These are phyloP conservation scores for Phytopythium chamaehyphon DNA, from an alignment of 352 stramenopile genomes.

Conservation along the genomic window DNA sequence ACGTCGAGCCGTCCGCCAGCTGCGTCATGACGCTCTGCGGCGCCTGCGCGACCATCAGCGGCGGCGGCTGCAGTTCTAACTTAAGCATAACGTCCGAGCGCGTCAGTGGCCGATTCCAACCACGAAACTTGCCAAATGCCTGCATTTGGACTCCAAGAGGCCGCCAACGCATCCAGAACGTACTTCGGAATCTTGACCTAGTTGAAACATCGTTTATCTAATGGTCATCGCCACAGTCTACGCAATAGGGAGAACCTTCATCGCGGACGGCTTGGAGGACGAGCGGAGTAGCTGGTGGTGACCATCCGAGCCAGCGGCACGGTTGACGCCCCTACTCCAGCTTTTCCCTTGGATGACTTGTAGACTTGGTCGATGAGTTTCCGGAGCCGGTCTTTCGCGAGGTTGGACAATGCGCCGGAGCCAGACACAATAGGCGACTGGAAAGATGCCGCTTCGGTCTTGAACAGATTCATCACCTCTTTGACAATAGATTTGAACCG, in stretches of 20 bases:
- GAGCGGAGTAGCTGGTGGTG: too few species aligned
- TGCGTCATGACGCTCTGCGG: constrained; percentile 47
- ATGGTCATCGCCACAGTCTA: too few species aligned
- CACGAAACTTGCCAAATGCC: neutral
- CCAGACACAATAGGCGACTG: constrained; percentile 46
- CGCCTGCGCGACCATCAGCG: constrained; percentile 24
- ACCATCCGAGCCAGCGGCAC: too few species aligned
- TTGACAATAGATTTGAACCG: constrained; percentile 80
- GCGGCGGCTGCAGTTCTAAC: constrained; percentile 49
- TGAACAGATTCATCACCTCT: constrained; percentile 56
- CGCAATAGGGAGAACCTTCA: too few species aligned
- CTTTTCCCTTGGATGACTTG: constrained; percentile 27
- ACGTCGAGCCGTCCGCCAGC: constrained; percentile 48
- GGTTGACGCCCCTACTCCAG: neutral
- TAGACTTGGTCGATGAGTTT: constrained; percentile 71
- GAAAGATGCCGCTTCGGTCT: constrained; percentile 47
- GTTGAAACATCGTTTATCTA: too few species aligned
- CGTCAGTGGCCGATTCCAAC: neutral
- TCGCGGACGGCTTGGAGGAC: too few species aligned
- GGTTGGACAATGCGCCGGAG: constrained; percentile 37
- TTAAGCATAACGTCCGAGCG: constrained; percentile 40
- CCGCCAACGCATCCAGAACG: too few species aligned
- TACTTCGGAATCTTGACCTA: too few species aligned
- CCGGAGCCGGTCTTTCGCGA: constrained; percentile 68
- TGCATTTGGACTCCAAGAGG: too few species aligned